Percentiles rank a stretch among this genome's conserved stretches.
These are phyloP conservation scores for Penicillium sp. DNA, from an alignment of 2,329 filamentous ascomycete genomes.

Conservation along the genomic window DNA sequence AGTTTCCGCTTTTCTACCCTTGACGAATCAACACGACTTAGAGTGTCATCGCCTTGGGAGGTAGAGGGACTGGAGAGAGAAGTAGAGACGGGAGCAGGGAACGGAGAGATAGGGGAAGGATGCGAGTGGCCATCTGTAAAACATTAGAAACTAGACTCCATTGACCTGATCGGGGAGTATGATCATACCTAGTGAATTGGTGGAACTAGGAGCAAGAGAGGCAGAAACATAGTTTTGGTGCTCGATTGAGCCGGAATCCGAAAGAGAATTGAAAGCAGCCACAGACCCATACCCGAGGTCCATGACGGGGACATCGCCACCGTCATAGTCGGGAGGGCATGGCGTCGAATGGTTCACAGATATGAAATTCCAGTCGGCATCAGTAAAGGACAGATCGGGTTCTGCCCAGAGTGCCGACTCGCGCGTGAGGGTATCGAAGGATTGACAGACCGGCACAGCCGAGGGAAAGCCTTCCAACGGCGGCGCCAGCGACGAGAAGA, in stretches of 20 bases:
- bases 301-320: conserved; percentile 9
- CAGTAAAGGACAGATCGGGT: conserved; percentile 14
- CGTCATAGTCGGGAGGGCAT: conserved; percentile 8
- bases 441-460: conserved; percentile 12
- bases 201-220: conserved; percentile 11
- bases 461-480: conserved; percentile 13
- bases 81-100: conserved; percentile 10
- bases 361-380: conserved; percentile 19
- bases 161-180: neutral
- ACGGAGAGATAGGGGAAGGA: conserved; percentile 16
- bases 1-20: conserved; percentile 29
- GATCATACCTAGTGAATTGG: conserved; percentile 16
- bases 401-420: conserved; percentile 19
- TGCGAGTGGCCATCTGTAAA: conserved; percentile 14
- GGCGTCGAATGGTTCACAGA: conserved; percentile 7
- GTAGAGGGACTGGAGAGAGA: conserved; percentile 16
- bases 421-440: conserved; percentile 14
- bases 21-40: conserved; percentile 15
- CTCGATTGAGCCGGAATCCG: conserved; percentile 17
- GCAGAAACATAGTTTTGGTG: conserved; percentile 5
- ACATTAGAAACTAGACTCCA: conserved; percentile 3
- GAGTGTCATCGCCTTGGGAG: conserved; percentile 13
- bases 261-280: conserved; percentile 17
- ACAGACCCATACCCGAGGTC: conserved; percentile 11
- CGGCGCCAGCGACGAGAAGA: conserved; percentile 10